A percentile compares a stretch with the other conserved stretches of the same genome.
These are phyloP conservation scores for Cercospora brassicicola DNA, from an alignment of 2,329 filamentous ascomycete species.

Conservation along the genomic window DNA sequence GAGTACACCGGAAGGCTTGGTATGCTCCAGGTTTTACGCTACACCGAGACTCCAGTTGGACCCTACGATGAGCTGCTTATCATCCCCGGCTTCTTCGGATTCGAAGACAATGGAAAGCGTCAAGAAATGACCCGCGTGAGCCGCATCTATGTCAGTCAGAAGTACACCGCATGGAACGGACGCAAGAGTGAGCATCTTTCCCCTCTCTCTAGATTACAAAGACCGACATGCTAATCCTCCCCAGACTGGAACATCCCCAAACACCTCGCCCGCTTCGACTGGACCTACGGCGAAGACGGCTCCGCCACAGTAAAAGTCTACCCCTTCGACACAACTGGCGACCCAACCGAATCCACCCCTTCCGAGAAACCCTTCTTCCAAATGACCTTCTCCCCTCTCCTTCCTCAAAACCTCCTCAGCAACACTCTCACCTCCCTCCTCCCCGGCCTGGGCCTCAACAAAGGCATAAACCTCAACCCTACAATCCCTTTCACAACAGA, in stretches of 20 bases:
- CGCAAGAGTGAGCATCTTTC: slow-evolving; percentile 13
- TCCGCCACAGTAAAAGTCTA: slow-evolving; percentile 24
- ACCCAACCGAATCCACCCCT: slow-evolving; percentile 8
- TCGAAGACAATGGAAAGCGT: slow-evolving; percentile 12
- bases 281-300: slow-evolving; percentile 18
- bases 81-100: slow-evolving; percentile 24
- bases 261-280: slow-evolving; percentile 29
- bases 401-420: slow-evolving; percentile 15
- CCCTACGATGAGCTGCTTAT: slow-evolving; percentile 28
- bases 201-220: background rate
- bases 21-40: slow-evolving; percentile 28
- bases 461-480: slow-evolving; percentile 13
- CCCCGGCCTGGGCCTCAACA: background rate
- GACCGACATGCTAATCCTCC: background rate
- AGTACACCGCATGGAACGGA: slow-evolving; percentile 24
- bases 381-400: slow-evolving; percentile 21
- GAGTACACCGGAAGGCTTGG: slow-evolving; percentile 22
- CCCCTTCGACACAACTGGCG: slow-evolving; percentile 21
- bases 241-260: slow-evolving; percentile 29
- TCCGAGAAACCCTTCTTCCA: slow-evolving; percentile 24
- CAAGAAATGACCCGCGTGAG: slow-evolving; percentile 10
- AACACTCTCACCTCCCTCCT: slow-evolving; percentile 17
- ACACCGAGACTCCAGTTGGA: slow-evolving; percentile 27
- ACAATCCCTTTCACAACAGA: slow-evolving; percentile 21
- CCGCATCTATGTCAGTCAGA: slow-evolving; percentile 27